Base-by-base conservation (phyloP, 768 basidiomycete species). In the Rhodotorula kratochvilovae region DNA sequence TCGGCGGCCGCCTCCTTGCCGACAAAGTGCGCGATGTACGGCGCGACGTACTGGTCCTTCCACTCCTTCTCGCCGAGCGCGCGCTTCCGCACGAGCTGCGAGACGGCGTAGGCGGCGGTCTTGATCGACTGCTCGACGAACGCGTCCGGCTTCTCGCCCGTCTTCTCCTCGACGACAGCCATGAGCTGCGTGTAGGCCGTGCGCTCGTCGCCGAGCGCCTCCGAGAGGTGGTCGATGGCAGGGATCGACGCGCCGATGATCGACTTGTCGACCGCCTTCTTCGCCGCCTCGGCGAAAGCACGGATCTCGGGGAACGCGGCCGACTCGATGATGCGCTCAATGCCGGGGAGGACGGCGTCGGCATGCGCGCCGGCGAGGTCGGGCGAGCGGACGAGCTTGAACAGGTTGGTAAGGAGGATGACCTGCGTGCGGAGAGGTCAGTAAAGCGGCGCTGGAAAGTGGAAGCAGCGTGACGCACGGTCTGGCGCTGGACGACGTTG, bases 241-340 rank as follows among this genome's bases (percentile, higher is more conserved):
- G 83, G 82, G 42, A 75, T 57, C 61, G 77, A 72, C 23, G 87
- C 85, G 42, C 78, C 78, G 35, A 67, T 57, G 66, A 68, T 70
- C 11, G 77, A 60, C 50, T 71, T 64, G 51, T 79, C 80, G 64
- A 97, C 84, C 33, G 92, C 92, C 64, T 87, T 83, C 43, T 92
- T 83, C 13, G 95, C 91, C 11, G 89, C 84, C 77, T 89, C 87
- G 65, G 87, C 93, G 80, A 96, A 97, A n/a, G 90, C 91, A 68
- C 93, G 90, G 76, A 96, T 91, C 83, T 98, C 95, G 63, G 95
- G 95, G 85, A 98, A 98, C 36, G 94, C 92, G 64, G 94, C 94
- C 27, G 89, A 86, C 66, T 87, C 87, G 21, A 90, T 90, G 75
- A 97, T 92, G 81, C 89, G 90, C 78, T 90, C 87, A 27, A 95